Evolutionary conservation across 139 green algal genomes (phyloP).

Genomic region (Tetradesmus lagerheimii): DNA sequence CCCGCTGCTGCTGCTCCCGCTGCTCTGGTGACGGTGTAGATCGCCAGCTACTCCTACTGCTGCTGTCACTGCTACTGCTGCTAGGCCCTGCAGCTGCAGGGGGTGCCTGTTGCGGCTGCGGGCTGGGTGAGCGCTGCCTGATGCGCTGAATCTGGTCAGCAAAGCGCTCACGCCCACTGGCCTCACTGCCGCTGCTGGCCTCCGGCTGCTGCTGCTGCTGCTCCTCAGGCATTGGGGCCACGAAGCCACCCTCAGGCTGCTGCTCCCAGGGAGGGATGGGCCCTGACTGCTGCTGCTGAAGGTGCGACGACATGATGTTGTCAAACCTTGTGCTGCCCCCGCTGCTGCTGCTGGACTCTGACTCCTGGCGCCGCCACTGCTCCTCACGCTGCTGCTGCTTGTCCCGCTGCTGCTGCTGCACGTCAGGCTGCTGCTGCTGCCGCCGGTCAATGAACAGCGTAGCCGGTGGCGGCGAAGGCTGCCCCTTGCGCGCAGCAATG

Average conservation of each 20-base stretch:
- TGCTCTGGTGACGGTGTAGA: background rate
- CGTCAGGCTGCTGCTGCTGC: background rate
- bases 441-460: slow-evolving; percentile 32
- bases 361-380: background rate
- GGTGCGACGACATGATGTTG: background rate
- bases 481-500: slow-evolving; percentile 22
- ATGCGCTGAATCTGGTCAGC: background rate
- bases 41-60: background rate
- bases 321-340: background rate
- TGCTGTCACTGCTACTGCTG: background rate
- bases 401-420: background rate
- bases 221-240: background rate
- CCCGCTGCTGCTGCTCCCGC: background rate
- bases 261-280: slow-evolving; percentile 30
- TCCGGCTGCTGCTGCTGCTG: background rate
- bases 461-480: background rate
- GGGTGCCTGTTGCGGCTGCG: background rate
- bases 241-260: background rate
- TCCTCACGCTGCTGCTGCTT: slow-evolving; percentile 17
- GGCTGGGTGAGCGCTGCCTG: background rate
- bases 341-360: slow-evolving; percentile 17
- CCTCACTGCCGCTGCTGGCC: background rate
- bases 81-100: background rate
- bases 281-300: slow-evolving; percentile 15
- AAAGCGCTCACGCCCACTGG: slow-evolving; percentile 1